Base-by-base conservation (phyloP, 495 filamentous ascomycete species). In the Sabuloglossum arenarium region DNA sequence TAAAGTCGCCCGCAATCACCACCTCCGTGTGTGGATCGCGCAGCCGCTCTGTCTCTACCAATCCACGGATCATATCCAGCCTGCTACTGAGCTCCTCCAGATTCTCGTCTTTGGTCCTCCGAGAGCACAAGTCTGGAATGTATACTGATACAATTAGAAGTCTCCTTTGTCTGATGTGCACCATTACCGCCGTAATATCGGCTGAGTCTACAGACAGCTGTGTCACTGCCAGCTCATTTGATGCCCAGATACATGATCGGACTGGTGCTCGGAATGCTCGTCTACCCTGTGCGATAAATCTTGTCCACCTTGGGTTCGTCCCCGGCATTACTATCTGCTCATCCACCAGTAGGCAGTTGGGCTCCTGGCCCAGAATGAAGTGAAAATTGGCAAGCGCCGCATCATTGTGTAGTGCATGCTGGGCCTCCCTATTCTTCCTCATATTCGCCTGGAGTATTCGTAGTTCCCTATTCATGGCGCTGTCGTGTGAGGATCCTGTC, bases 1-100 rank as follows among this genome's bases (percentile, higher is more conserved):
- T 69, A 49, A 68, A 68, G 61, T 70, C 65, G 45, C 65, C 64
- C 53, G 62, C 49, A 57, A 69, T 55, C 28, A 64, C 46, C 27
- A 63, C 59, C 34, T 64, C 59, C 19, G 58, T 63, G 11, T 37
- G 34, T 37, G 34, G 12, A 28, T 60, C 49, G 34, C 45, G 59
- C 27, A 57, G 30, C 16, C 10, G 55, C 34, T 57, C 55, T 6
- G 24, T 2, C 24, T 57, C 31, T 6, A 57, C 59, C 37, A 60
- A 3, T 28, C 14, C 46, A 1, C 34, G 53, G 25, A 60, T 57
- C 29, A 57, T 37, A 6, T 37, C 16, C 11, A 37, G 11, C 16
- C 34, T 37, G 34, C 16, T 14, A 14, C 11, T 37, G 49, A 60
- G 59, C 29, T 10, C 55, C 37, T 60, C 59, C 32, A 32, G 23